Percentiles rank a stretch among this genome's conserved stretches.
Evolutionary conservation across 2,329 filamentous ascomycete species (phyloP).

Genomic region (Ophiostoma ulmi): DNA sequence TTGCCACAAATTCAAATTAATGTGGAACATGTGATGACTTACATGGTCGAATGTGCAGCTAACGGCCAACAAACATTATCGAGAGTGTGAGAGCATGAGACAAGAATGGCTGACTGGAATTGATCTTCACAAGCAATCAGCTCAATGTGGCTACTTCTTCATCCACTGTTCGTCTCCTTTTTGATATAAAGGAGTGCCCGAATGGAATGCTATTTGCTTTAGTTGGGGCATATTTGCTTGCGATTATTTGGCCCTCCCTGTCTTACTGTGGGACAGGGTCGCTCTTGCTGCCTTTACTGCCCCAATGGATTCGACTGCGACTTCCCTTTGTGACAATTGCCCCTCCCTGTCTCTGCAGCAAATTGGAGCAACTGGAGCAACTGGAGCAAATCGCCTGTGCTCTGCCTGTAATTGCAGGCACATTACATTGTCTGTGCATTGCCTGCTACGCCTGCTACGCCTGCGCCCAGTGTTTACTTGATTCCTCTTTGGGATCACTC

Average conservation of each 20-base stretch:
- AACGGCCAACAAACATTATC: background rate
- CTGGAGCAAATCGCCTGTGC: background rate
- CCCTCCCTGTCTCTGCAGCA: background rate
- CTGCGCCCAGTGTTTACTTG: background rate
- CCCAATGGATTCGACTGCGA: background rate
- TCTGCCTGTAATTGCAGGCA: too few species aligned
- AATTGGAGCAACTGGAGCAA: background rate
- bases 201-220: background rate
- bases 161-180: background rate
- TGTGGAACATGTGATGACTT: background rate
- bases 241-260: background rate
- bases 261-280: constrained; percentile 2
- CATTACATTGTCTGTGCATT: background rate
- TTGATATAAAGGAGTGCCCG: background rate
- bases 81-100: background rate
- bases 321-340: constrained; percentile 4
- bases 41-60: background rate
- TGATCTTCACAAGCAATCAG: background rate
- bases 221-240: background rate
- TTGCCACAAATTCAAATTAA: background rate
- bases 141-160: background rate
- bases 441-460: background rate
- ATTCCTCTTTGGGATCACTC: background rate
- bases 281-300: constrained; percentile 1
- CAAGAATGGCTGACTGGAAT: background rate